Evolutionary conservation across 1,139 yeast species (phyloP), one percentile per base, ranked within the genome.

Genomic region (Sugiyamaella novakii): DNA sequence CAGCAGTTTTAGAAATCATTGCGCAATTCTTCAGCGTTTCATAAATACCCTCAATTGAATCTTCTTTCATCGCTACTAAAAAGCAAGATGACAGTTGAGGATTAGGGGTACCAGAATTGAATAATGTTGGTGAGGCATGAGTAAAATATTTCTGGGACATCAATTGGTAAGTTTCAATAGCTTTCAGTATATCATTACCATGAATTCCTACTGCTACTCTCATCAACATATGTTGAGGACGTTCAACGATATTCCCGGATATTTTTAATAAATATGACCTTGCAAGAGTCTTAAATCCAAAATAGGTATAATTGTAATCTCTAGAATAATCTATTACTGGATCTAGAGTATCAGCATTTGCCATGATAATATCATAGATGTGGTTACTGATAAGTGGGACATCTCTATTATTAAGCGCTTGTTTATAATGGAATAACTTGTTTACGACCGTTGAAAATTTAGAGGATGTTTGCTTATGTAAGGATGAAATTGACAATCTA

Each of bases 1-100:
- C 95, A 33, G 92, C 88, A 54, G 84, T 78, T 66, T 85, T 85
- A 50, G 89, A 83, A 48, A 86, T 85, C 61, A 81, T 69, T 14
- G 95, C 95, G 69, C 87, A 79, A 51, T 84, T 81, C 65, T 83
- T 82, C 54, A 86, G 75, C 25, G 95, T 84, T 53, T 82, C 86
- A 61, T 81, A 86, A 50, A 86, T 85, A 47, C 94, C 94, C 56
- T 84, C 89, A 54, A 86, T 83, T 15, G 91, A 83, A 65, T 85
- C 92, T 25, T 83, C 89, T 59, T 80, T 78, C 87, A 84, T 83
- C 14, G 87, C 89, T 49, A 84, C 79, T 54, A 85, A 71, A 75
- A 84, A 86, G 72, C 94, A 85, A 27, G 91, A 84, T 30, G 91
- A 83, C 78, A 85, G 78, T 66, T 83, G 88, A 35, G 87, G 83